A percentile compares a stretch with the other conserved stretches of the same genome.
phyloP scores from a whole-genome alignment of 345 rosid species.

The Populus ilicifolia region DNA sequence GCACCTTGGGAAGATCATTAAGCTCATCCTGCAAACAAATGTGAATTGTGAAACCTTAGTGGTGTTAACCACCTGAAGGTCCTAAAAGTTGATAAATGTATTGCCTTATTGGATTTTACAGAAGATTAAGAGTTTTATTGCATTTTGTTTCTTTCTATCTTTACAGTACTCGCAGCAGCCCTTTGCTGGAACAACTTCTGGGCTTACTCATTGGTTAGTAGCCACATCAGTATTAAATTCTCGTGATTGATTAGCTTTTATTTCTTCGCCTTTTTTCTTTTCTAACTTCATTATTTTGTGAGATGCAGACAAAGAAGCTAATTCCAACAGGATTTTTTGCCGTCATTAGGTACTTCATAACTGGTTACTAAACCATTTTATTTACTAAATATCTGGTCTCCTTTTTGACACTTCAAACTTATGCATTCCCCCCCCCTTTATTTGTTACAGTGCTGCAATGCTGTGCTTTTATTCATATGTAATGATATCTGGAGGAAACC shows the following conservation, averaged over 20 bases:
- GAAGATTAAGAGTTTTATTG: neutral
- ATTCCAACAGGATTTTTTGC: constrained; percentile 60
- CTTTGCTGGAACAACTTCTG: constrained; percentile 70
- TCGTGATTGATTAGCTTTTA: neutral
- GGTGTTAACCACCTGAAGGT: neutral
- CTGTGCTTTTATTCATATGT: constrained; percentile 72
- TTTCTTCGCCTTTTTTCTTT: neutral
- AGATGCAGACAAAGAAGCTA: constrained; percentile 72
- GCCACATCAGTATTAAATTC: constrained; percentile 4
- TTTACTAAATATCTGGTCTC: neutral
- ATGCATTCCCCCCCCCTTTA: neutral
- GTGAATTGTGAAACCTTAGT: neutral
- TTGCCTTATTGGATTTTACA: neutral
- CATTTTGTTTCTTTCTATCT: constrained; percentile 10
- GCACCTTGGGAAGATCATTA: neutral
- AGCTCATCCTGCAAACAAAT: neutral
- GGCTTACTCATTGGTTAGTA: constrained; percentile 54
- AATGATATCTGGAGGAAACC: constrained; percentile 86
- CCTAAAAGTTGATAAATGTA: neutral
- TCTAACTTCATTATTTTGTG: constrained; percentile 21
- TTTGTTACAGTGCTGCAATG: constrained; percentile 68
- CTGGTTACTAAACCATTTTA: neutral
- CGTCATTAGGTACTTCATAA: constrained; percentile 50
- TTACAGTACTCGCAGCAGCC: constrained; percentile 71
- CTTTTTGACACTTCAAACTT: neutral